Conservation (phyloP, 2,329 filamentous ascomycete genomes). For the Alternaria sp. region DNA sequence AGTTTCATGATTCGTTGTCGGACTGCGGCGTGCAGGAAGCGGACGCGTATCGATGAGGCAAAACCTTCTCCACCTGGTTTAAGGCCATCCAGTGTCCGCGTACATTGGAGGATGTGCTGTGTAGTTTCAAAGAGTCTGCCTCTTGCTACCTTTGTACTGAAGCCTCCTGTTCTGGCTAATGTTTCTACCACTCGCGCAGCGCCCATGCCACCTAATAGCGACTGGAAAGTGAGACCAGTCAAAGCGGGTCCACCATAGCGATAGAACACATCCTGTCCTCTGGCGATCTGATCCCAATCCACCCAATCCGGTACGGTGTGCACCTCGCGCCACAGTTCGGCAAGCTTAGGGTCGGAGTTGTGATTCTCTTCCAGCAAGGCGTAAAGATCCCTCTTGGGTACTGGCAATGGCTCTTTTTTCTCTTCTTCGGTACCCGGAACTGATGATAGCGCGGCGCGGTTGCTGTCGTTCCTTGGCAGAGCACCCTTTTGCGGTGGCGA, state of each 20-base stretch:
- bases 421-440: slow-evolving; percentile 33
- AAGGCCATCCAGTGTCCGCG: slow-evolving; percentile 67
- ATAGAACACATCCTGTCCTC: slow-evolving; percentile 79
- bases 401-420: slow-evolving; percentile 41
- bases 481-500: slow-evolving; percentile 55
- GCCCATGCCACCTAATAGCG: slow-evolving; percentile 73
- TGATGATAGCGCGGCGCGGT: slow-evolving; percentile 34
- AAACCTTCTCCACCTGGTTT: slow-evolving; percentile 72
- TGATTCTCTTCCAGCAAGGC: slow-evolving; percentile 65
- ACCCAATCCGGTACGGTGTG: slow-evolving; percentile 76
- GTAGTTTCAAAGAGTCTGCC: slow-evolving; percentile 74
- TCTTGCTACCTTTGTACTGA: slow-evolving; percentile 70
- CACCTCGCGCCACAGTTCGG: slow-evolving; percentile 69
- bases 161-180: slow-evolving; percentile 75
- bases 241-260: slow-evolving; percentile 73
- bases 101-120: slow-evolving; percentile 76
- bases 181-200: slow-evolving; percentile 77
- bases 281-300: slow-evolving; percentile 75
- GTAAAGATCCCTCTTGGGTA: slow-evolving; percentile 65
- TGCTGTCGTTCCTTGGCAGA: slow-evolving; percentile 49
- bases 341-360: slow-evolving; percentile 61
- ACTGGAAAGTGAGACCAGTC: slow-evolving; percentile 69
- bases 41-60: slow-evolving; percentile 69
- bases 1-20: slow-evolving; percentile 69
- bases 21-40: slow-evolving; percentile 72